Evolutionary conservation across 306 rosid genomes (phyloP).

Genomic region (Abrus precatorius): DNA sequence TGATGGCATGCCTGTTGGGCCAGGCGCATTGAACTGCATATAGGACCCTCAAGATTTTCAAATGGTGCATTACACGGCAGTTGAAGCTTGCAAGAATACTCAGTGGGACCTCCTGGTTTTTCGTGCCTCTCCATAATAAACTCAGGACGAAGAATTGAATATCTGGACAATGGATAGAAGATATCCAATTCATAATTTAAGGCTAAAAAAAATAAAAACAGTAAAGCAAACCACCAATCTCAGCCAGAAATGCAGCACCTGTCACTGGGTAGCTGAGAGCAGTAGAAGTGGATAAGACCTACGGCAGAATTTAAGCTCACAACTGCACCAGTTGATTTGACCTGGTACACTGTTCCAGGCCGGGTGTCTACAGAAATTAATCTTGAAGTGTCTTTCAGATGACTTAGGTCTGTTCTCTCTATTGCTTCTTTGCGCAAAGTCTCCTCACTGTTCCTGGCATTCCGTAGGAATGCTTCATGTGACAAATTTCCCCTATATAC

Average conservation of each 20-base stretch:
- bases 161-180: conserved; percentile 60
- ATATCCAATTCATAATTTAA: conserved; percentile 34
- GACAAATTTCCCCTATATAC: conserved; percentile 83
- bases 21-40: conserved; percentile 95
- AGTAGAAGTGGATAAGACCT: conserved; percentile 95
- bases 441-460: conserved; percentile 97
- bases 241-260: conserved; percentile 63
- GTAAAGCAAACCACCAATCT: conserved; percentile 38
- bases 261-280: conserved; percentile 99
- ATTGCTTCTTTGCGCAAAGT: conserved; percentile 95
- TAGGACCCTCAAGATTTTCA: conserved; percentile 96
- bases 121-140: conserved; percentile 96
- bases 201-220: conserved; percentile 30
- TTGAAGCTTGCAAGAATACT: conserved; percentile 99
- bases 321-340: conserved; percentile 96
- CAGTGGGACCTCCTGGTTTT: conserved; percentile 81
- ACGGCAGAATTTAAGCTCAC: conserved; percentile 99
- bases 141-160: conserved; percentile 98
- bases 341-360: conserved; percentile 93
- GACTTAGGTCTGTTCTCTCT: conserved; percentile 98
- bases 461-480: conserved; percentile 94
- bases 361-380: conserved; percentile 80
- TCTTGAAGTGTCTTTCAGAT: conserved; percentile 87
- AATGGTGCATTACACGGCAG: conserved; percentile 99
- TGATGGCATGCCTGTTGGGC: conserved; percentile 85